Base-by-base conservation (phyloP, 1,284 basidiomycete species). In the Thelephora terrestris region DNA sequence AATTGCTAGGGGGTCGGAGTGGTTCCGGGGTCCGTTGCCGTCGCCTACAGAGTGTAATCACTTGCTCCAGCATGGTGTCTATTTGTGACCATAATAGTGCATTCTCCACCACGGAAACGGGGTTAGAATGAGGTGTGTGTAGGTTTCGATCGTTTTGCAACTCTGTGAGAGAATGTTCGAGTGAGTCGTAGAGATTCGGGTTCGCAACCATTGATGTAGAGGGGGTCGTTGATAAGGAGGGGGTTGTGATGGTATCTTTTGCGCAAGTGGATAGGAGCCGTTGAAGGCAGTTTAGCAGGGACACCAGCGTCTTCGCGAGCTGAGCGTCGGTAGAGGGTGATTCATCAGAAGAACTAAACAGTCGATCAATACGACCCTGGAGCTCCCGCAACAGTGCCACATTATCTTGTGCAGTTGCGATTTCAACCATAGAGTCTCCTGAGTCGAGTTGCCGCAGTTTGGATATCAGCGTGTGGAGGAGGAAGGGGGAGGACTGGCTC, bases 11-110 rank as follows among this genome's bases (percentile, higher is more conserved):
- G 60, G 18, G 65, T 61, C 32, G 43, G 18, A 58, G 61, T 10
- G 58, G 63, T 20, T 64, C 47, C 46, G 57, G 50, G 51, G 48
- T 45, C 69, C 71, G 16, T 73, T 67, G 47, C 12, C 79, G 78
- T 51, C 77, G 72, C 54, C 71, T 76, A 60, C 83, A 87, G 54
- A 88, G 70, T 2, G 70, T 62, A 2, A 81, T 71, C 12, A 90
- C 76, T 9, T 65, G 69, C 53, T 89, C 88, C 2, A 91, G 74
- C 48, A 87, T 76, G 48, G 78, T 72, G 55, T 89, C 85, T 27
- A 91, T 79, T 32, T 74, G 69, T 4, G 74, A 69, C 88, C 88
- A 91, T 1, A 91, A 67, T 16, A 90, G 67, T 2, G 81, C 74
- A 1, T 73, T 66, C 58, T 87, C 80, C 4, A 82, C 76, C 1